Percentiles rank a stretch among this genome's conserved stretches.
phyloP scores from a whole-genome alignment of 169 alveolate species.

The Hepatocystis sp. region DNA sequence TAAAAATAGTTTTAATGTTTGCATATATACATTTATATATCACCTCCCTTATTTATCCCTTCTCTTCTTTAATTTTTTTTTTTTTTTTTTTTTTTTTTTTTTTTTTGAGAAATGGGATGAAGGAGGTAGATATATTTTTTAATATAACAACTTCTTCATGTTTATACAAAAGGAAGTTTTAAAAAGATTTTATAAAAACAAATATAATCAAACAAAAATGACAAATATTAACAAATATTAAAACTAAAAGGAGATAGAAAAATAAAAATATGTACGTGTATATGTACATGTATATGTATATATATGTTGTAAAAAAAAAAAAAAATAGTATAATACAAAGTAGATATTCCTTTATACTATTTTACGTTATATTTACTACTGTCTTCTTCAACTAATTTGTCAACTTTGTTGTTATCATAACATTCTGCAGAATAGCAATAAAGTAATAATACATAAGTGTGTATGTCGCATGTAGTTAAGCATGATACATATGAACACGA shows the following conservation, averaged over 20 bases:
- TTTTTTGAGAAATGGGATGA: background rate
- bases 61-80: background rate
- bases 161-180: background rate
- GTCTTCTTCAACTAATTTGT: conserved; percentile 27
- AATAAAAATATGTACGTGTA: conserved; percentile 1
- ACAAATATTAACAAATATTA: conserved; percentile 1
- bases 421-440: conserved; percentile 30
- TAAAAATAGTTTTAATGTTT: too few species aligned
- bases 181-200: background rate
- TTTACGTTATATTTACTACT: background rate
- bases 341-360: too few species aligned
- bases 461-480: background rate
- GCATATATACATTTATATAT: conserved; percentile 5
- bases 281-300: background rate
- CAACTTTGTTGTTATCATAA: conserved; percentile 61
- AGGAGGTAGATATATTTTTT: conserved; percentile 1
- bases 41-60: background rate
- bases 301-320: conserved; percentile 3
- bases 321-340: conserved; percentile 5
- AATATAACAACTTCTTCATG: conserved; percentile 20
- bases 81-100: background rate
- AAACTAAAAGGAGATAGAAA: conserved; percentile 2
- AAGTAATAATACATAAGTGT: conserved; percentile 10
- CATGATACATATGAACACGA: background rate
- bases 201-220: conserved; percentile 4